Evolutionary conservation across 2,329 filamentous ascomycete genomes (phyloP).

Genomic region (Metarhizium rileyi): DNA sequence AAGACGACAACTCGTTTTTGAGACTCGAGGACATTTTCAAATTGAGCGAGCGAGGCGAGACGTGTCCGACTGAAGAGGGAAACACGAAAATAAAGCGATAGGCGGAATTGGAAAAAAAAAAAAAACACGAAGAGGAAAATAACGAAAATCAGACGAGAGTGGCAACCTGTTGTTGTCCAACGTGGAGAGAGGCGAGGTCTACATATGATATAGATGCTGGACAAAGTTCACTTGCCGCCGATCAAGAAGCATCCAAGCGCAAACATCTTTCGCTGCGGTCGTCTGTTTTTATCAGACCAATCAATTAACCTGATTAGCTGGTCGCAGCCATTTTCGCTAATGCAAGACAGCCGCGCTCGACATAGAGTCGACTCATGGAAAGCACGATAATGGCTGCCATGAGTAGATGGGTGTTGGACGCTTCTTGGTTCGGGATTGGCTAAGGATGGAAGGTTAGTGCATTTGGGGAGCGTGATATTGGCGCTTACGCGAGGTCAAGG

Average conservation of each 20-base stretch:
- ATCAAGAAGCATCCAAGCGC: background rate
- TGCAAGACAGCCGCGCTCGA: conserved; percentile 16
- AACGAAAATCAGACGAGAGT: conserved; percentile 8
- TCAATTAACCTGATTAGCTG: background rate
- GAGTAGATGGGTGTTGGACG: background rate
- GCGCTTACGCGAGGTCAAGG: conserved; percentile 3
- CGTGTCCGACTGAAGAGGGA: background rate
- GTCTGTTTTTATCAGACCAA: background rate
- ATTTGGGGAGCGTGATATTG: background rate
- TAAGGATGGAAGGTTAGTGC: background rate
- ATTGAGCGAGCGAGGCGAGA: conserved; percentile 4
- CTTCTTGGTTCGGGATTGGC: conserved; percentile 2
- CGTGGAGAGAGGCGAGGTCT: background rate
- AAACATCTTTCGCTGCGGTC: background rate
- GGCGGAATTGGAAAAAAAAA: background rate
- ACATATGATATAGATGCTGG: conserved; percentile 1
- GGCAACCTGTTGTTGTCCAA: background rate
- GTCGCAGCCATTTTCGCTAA: conserved; percentile 7
- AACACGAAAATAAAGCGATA: conserved; percentile 1
- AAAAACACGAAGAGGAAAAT: background rate
- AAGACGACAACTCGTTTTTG: conserved; percentile 32
- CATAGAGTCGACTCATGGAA: background rate
- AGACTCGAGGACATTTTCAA: conserved; percentile 17
- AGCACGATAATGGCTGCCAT: background rate
- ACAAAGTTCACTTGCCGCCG: background rate